A percentile compares a stretch with the other conserved stretches of the same genome.
Conservation (phyloP, 139 green algal genomes). For the Choricystis sp. region DNA sequence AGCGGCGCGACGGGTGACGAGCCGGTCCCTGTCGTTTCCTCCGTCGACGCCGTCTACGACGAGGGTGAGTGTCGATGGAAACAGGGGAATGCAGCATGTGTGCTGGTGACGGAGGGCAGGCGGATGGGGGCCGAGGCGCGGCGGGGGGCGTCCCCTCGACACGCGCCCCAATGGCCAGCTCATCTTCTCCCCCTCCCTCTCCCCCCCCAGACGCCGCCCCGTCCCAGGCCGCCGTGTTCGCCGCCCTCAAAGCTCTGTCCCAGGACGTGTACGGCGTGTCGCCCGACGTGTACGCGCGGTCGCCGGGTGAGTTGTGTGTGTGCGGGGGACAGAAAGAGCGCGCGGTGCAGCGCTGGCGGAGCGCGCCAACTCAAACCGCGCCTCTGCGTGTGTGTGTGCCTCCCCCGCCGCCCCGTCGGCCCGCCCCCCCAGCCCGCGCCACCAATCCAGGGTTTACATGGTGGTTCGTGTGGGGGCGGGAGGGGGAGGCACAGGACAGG, state of each 20-base stretch:
- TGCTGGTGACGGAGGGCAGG: not conserved
- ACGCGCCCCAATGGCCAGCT: not conserved
- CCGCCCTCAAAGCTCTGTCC: slow-evolving; percentile 29
- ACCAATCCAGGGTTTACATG: not conserved
- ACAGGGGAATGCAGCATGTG: not conserved
- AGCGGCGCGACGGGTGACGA: slow-evolving; percentile 1
- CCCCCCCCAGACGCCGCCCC: not conserved
- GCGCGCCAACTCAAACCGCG: not conserved
- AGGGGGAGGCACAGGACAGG: not conserved
- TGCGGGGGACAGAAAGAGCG: not conserved
- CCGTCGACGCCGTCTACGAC: slow-evolving; percentile 27
- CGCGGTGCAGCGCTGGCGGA: not conserved
- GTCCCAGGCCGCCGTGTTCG: slow-evolving; percentile 13
- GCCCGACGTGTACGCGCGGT: slow-evolving; percentile 39
- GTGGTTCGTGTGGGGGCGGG: not conserved
- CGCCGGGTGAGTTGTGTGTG: slow-evolving; percentile 29
- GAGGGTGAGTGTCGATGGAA: slow-evolving; percentile 15
- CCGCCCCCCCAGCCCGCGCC: too few species aligned
- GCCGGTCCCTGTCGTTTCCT: slow-evolving; percentile 7
- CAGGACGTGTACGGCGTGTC: slow-evolving; percentile 21
- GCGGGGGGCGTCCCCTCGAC: slow-evolving; percentile 2
- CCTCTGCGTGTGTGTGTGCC: not conserved
- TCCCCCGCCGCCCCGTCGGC: too few species aligned
- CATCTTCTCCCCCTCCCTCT: too few species aligned
- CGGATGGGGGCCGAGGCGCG: slow-evolving; percentile 1